Base-by-base conservation (phyloP, 257 asterid genomes). In the Scutellaria barbata region DNA sequence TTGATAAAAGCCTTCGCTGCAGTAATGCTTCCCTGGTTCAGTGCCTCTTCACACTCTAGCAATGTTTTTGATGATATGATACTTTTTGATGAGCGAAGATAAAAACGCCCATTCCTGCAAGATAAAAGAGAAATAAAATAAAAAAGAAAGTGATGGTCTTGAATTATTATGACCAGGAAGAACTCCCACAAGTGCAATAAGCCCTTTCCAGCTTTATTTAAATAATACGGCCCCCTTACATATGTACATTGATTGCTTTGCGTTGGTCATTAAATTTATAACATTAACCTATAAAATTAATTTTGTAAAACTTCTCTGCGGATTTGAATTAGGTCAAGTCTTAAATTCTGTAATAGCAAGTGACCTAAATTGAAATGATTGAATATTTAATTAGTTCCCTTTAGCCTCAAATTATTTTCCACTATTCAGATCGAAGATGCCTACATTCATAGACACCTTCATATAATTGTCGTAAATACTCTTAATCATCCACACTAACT, bases 61-160 rank as follows among this genome's bases (percentile, higher is more conserved):
- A 92, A 75, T 73, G 85, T 83, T 69, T 85, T 81, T 50, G 90
- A 75, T 57, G 95, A 83, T 76, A 92, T 81, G 69, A 87, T 77
- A 88, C 86, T 92, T 83, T 85, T 89, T 63, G 95, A 85, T 9
- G 98, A 82, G 68, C 79, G 95, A 80, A 95, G 94, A 81, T 87
- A 83, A 80, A 92, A 90, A 74, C 87, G 96, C 12, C 99, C 99
- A 76, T 75, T 92, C 92, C 99, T 95, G 87, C 80, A 88, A 76
- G 69, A 60, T 63, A 59, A 66, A 74, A 30, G 35, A 30, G 35
- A 30, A 30, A 30, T 22, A 30, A 30, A 30, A 30, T 30, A 1
- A 30, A 30, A 30, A 30, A 63, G 48, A 63, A 79, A 50, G 48
- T 42, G 67, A 54, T 68, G 78, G 79, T 57, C 25, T 4, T 76